phyloP scores from a whole-genome alignment of 2,329 filamentous ascomycete species.

The Calonectria montana region DNA sequence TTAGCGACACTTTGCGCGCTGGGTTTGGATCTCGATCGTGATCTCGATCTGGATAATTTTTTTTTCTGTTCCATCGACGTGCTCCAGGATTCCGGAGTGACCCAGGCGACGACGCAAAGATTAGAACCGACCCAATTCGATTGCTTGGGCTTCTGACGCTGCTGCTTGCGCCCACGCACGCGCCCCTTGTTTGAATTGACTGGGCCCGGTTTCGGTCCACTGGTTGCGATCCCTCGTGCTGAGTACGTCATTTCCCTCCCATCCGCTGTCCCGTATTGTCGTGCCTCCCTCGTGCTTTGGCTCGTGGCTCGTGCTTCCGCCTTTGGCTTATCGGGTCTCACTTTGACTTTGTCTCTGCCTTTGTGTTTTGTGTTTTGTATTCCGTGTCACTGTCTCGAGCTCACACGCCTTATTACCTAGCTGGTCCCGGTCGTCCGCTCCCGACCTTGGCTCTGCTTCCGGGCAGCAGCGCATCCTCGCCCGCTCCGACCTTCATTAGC shows the following conservation, averaged over 20 bases:
- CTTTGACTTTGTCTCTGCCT: conserved; percentile 5
- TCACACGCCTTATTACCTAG: conserved; percentile 24
- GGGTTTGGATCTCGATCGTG: not conserved
- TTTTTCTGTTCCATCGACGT: not conserved
- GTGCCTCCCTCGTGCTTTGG: conserved; percentile 4
- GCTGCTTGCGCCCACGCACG: not conserved
- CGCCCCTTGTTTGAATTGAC: not conserved
- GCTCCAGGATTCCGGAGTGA: not conserved
- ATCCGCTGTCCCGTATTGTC: not conserved
- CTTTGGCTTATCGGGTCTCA: conserved; percentile 4
- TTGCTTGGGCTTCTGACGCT: not conserved
- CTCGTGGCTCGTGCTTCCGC: conserved; percentile 2
- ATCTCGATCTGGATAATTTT: not conserved
- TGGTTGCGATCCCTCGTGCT: not conserved
- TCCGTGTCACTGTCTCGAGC: conserved; percentile 9
- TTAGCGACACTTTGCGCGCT: not conserved
- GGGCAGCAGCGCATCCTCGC: conserved; percentile 6
- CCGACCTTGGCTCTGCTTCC: conserved; percentile 5
- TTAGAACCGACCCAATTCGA: not conserved
- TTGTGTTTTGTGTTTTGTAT: conserved; percentile 3
- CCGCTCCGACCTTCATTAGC: conserved; percentile 5
- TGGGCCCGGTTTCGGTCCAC: conserved; percentile 14
- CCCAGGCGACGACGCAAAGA: not conserved
- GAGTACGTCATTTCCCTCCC: conserved; percentile 15
- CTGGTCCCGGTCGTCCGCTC: not conserved